Conservation (phyloP, 768 basidiomycete species). For the Zangia roseola region DNA sequence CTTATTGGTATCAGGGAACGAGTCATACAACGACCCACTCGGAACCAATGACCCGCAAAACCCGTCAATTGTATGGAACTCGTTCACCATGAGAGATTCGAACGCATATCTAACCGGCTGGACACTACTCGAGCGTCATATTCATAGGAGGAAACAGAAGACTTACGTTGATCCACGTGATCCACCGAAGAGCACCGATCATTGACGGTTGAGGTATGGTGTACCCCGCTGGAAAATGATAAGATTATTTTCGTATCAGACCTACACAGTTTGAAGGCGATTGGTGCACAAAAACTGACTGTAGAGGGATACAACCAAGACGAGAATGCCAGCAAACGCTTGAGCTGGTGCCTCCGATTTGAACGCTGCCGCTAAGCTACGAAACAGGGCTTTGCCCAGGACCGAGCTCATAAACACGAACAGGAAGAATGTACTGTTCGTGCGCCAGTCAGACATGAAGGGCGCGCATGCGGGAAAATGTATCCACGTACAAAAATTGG, state of each 20-base stretch:
- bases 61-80: conserved; percentile 72
- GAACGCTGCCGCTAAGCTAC: conserved; percentile 60
- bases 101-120: conserved; percentile 62
- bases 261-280: too few species aligned
- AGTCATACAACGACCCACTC: conserved; percentile 60
- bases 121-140: background rate
- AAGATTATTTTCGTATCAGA: too few species aligned
- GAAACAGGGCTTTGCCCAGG: conserved; percentile 76
- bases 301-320: conserved; percentile 56
- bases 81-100: conserved; percentile 74
- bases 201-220: conserved; percentile 59
- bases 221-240: conserved; percentile 41
- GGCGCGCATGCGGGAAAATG: conserved; percentile 4
- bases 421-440: conserved; percentile 53
- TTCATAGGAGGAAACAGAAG: conserved; percentile 31
- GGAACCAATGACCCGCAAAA: conserved; percentile 59
- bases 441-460: background rate
- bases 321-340: conserved; percentile 51
- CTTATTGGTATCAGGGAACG: conserved; percentile 58
- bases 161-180: conserved; percentile 60
- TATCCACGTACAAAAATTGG: conserved; percentile 62
- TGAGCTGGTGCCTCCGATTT: conserved; percentile 60
- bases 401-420: conserved; percentile 57
- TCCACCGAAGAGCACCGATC: conserved; percentile 69
- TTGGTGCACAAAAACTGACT: conserved; percentile 9